A percentile compares a stretch with the other conserved stretches of the same genome.
Conservation (phyloP, 306 rosid species). For the Cercis canadensis region DNA sequence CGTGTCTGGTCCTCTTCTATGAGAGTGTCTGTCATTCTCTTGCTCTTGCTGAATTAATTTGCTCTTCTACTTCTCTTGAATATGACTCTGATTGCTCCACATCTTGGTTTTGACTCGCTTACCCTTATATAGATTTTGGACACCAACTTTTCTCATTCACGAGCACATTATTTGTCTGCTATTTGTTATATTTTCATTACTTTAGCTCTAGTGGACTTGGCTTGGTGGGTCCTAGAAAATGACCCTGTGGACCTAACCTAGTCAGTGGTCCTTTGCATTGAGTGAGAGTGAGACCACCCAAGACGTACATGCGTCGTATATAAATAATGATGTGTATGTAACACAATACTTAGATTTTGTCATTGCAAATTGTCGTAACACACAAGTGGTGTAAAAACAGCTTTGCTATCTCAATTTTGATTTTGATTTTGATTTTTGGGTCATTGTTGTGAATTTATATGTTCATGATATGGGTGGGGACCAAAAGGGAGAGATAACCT, state of each 20-base stretch:
- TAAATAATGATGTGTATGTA: no score
- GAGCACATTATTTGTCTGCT: background rate
- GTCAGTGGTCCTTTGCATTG: background rate
- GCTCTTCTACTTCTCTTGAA: background rate
- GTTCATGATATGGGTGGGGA: constrained; percentile 21
- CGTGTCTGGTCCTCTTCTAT: background rate
- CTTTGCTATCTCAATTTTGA: no score
- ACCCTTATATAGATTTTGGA: background rate
- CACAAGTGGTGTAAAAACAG: no score
- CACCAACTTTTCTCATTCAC: background rate
- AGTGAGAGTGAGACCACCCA: constrained; percentile 17
- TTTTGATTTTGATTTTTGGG: constrained; percentile 9
- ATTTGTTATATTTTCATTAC: no score
- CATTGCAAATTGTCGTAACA: no score
- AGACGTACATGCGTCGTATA: background rate
- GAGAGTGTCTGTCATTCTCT: no score
- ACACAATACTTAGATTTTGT: no score
- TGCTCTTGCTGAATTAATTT: no score
- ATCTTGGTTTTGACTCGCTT: no score
- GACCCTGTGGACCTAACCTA: constrained; percentile 13
- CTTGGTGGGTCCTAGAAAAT: constrained; percentile 19
- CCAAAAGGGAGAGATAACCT: background rate
- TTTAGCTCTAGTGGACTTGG: constrained; percentile 32
- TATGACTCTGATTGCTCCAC: background rate
- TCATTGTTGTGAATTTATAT: constrained; percentile 1